phyloP scores from a whole-genome alignment of 2,329 filamentous ascomycete species.

The Penicillium rolfsii region DNA sequence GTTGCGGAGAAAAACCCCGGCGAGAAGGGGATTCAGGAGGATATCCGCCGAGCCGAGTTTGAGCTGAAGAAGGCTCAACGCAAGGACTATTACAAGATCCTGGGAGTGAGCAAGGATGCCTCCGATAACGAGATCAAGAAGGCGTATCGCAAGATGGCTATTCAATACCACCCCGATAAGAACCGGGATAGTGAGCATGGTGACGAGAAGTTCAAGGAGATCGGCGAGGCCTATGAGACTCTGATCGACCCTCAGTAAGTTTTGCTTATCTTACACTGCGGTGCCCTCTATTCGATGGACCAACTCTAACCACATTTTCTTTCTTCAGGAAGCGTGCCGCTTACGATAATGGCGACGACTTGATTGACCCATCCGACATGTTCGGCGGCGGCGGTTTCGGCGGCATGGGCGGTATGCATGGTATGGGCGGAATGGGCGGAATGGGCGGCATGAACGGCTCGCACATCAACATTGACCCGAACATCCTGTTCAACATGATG shows the following conservation, averaged over 20 bases:
- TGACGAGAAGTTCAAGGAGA: constrained; percentile 95
- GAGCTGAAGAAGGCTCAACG: constrained; percentile 97
- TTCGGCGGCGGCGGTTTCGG: constrained; percentile 64
- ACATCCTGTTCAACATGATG: constrained; percentile 85
- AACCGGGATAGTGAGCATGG: constrained; percentile 78
- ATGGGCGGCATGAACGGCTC: constrained; percentile 60
- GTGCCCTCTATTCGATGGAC: not conserved
- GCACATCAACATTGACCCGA: constrained; percentile 66
- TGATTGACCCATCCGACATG: constrained; percentile 85
- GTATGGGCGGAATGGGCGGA: constrained; percentile 56
- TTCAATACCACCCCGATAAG: constrained; percentile 96
- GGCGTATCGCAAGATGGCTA: constrained; percentile 92
- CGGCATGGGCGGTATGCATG: constrained; percentile 57
- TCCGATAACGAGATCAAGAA: constrained; percentile 88
- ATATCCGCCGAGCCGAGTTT: constrained; percentile 86
- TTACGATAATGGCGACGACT: constrained; percentile 91
- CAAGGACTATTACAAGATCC: constrained; percentile 99
- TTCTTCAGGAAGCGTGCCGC: constrained; percentile 73
- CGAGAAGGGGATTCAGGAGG: constrained; percentile 78
- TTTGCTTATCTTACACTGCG: not conserved
- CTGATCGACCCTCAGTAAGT: constrained; percentile 90
- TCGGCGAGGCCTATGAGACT: constrained; percentile 94
- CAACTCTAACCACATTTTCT: constrained; percentile 7
- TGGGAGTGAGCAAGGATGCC: constrained; percentile 84
- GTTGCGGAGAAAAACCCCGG: constrained; percentile 81